phyloP scores from a whole-genome alignment of 2,329 filamentous ascomycete genomes.

The Acrodontium crateriforme region DNA sequence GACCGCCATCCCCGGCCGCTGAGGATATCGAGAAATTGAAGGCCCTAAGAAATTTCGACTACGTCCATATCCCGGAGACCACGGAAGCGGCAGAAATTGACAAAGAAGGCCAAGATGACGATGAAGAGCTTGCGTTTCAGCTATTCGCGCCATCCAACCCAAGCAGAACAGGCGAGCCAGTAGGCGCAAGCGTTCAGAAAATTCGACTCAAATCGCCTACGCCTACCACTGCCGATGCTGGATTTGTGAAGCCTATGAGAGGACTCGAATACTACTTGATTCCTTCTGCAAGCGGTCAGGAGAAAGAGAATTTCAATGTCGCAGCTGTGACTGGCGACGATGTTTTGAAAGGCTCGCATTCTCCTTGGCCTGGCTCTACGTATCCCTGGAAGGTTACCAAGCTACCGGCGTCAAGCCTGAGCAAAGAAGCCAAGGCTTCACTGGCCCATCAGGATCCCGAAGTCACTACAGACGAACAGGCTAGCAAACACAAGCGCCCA shows the following conservation, averaged over 20 bases:
- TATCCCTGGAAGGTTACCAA: conserved; percentile 12
- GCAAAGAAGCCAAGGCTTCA: neutral
- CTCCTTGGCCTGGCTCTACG: conserved; percentile 7
- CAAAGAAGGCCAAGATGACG: neutral
- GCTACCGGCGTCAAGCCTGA: conserved; percentile 1
- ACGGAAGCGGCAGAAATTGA: too few relatives aligned
- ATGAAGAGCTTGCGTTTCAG: neutral
- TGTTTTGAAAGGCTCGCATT: conserved; percentile 5
- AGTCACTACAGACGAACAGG: neutral
- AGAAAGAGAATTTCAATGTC: too few relatives aligned
- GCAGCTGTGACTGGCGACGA: conserved; percentile 9
- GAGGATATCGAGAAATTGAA: too few relatives aligned
- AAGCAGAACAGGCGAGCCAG: neutral
- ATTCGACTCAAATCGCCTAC: conserved; percentile 12
- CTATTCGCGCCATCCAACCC: neutral
- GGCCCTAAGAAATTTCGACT: neutral
- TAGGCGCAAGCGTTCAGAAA: conserved; percentile 2
- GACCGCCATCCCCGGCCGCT: too few relatives aligned
- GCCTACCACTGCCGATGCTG: conserved; percentile 4
- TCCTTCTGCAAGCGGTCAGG: neutral
- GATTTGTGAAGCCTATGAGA: conserved; percentile 7
- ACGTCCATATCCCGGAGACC: neutral
- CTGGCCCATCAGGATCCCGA: too few relatives aligned
- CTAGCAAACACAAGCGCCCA: neutral
- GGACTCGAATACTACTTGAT: conserved; percentile 11